Conservation (phyloP, 2,329 filamentous ascomycete genomes). For the Colletotrichum chrysophilum region DNA sequence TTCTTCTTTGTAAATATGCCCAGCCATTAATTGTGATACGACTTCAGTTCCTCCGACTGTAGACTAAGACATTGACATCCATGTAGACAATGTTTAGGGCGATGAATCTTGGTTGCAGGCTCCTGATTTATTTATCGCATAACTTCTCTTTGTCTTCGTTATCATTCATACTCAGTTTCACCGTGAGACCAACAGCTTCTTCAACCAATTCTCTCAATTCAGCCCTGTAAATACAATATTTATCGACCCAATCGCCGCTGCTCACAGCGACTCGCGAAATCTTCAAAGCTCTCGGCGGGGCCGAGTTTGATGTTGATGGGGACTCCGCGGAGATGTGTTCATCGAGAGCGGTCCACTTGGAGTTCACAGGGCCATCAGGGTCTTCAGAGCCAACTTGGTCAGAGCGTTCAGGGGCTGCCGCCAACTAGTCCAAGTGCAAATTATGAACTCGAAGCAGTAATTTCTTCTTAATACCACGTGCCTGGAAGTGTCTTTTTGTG, state of each 20-base stretch:
- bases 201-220: accelerated
- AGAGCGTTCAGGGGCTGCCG: neutral
- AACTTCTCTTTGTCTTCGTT: accelerated
- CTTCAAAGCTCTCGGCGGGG: neutral
- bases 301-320: neutral
- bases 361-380: neutral
- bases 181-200: too few species aligned
- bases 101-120: too few species aligned
- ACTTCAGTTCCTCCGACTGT: neutral
- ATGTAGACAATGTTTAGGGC: too few species aligned
- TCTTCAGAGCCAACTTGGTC: neutral
- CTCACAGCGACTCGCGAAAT: neutral
- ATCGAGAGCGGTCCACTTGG: neutral
- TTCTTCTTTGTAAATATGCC: neutral
- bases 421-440: neutral
- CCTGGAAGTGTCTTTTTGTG: neutral
- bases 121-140: too few species aligned
- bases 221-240: accelerated
- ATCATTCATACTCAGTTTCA: too few species aligned
- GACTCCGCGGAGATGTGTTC: neutral
- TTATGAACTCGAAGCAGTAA: neutral
- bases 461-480: neutral
- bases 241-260: accelerated
- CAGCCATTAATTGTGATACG: neutral
- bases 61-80: neutral